Conservation (phyloP, 139 green algal species). For the Trebouxia sp. region DNA sequence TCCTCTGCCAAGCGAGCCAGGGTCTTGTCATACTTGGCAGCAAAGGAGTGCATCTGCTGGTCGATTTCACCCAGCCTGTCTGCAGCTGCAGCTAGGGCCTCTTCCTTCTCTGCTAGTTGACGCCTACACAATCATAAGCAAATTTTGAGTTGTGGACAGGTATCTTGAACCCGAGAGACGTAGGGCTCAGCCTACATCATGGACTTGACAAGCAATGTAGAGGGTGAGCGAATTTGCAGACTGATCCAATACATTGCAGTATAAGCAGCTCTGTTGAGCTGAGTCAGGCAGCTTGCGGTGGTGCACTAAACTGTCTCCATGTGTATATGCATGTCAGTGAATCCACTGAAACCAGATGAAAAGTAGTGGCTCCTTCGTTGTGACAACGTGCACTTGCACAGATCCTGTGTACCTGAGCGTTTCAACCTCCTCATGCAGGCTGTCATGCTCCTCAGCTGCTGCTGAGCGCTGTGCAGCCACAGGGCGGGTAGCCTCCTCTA, state of each 20-base stretch:
- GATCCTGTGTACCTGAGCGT: slow-evolving; percentile 29
- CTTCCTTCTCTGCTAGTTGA: slow-evolving; percentile 32
- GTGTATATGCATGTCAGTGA: background rate
- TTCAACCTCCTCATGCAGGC: slow-evolving; percentile 32
- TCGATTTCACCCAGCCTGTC: slow-evolving; percentile 29
- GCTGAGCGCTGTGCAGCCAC: slow-evolving; percentile 1
- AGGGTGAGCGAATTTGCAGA: background rate
- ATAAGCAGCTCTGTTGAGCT: background rate
- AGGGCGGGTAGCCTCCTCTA: slow-evolving; percentile 34
- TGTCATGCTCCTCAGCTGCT: background rate
- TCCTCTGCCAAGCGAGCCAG: slow-evolving; percentile 27
- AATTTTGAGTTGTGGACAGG: background rate
- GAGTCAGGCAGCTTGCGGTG: background rate
- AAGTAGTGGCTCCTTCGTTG: no score
- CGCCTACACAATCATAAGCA: background rate
- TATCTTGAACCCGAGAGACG: background rate
- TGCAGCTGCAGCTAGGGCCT: background rate
- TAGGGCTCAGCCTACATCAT: background rate
- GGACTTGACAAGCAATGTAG: background rate
- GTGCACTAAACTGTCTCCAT: background rate
- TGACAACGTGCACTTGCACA: no score
- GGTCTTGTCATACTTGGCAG: slow-evolving; percentile 29
- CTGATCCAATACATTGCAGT: background rate
- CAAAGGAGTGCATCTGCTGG: background rate
- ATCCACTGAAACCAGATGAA: no score